These are phyloP conservation scores for Rhytidhysteron rufulum DNA, from an alignment of 2,329 filamentous ascomycete species.

Conservation along the genomic window DNA sequence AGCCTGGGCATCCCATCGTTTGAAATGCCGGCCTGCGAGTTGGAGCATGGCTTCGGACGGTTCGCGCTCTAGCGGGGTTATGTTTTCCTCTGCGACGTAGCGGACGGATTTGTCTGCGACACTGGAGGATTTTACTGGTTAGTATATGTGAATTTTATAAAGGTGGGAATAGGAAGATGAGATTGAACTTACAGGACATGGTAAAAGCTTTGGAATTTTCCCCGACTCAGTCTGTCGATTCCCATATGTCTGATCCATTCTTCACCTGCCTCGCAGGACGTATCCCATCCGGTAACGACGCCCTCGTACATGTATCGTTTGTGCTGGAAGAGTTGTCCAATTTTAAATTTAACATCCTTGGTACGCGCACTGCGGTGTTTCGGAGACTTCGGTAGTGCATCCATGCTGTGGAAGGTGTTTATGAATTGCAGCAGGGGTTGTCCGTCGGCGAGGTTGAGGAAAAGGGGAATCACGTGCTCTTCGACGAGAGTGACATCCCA, in stretches of 20 bases:
- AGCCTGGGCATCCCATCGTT: constrained; percentile 67
- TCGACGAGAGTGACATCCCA: constrained; percentile 71
- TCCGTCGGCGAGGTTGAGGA: constrained; percentile 50
- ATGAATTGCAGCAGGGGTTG: constrained; percentile 52
- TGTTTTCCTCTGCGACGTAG: constrained; percentile 79
- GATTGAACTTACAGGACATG: constrained; percentile 70
- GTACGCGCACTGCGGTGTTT: constrained; percentile 11
- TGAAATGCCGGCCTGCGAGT: constrained; percentile 82
- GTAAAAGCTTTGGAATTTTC: constrained; percentile 71
- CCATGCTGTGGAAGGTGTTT: constrained; percentile 53
- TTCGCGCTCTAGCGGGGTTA: constrained; percentile 44
- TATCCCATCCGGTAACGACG: constrained; percentile 85
- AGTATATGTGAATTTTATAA: constrained; percentile 2
- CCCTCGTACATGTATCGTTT: constrained; percentile 74
- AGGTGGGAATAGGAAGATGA: constrained; percentile 4
- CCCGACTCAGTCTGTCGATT: constrained; percentile 57
- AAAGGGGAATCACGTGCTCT: constrained; percentile 63
- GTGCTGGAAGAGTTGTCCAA: constrained; percentile 83
- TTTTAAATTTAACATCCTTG: constrained; percentile 32
- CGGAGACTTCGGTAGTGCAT: constrained; percentile 49
- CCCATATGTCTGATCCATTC: constrained; percentile 62
- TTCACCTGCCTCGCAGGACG: constrained; percentile 55
- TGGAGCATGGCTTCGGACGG: constrained; percentile 60
- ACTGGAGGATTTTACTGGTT: constrained; percentile 33
- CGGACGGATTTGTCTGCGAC: constrained; percentile 65